Evolutionary conservation across 169 alveolate genomes (phyloP), one percentile per base, ranked within the genome.

Genomic region (Haemoproteus tartakovskyi): DNA sequence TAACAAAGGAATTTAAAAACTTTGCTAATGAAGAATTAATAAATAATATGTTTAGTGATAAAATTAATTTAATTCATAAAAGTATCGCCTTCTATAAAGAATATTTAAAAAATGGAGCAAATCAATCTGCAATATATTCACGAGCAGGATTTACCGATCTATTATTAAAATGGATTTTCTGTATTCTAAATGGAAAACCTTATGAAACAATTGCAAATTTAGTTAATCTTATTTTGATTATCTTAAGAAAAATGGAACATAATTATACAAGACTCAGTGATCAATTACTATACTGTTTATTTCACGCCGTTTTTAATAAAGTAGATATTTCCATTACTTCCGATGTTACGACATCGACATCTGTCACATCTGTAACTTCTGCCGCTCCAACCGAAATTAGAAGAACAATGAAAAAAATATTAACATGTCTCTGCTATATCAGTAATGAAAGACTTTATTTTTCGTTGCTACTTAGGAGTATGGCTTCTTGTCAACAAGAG

Each of bases 181-280:
- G 12, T 27, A 41, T 56, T 2, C 40, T 70, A 37, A 43, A 45
- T 56, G 78, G 48, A 33, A 29, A 70, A 26, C 70, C 41, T 24
- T 43, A 45, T 11, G 84, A 70, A 30, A 27, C 57, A 8, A 26
- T 70, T 2, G 27, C 43, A 37, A 62, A 48, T 3, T 70, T 33
- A 24, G 30, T 43, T 18, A 56, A 70, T 46, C 33, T 70, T 5
- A 47, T 70, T n/a, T 12, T 50, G 26, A 30, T 70, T n/a, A 56
- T 70, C 18, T 60, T 70, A 26, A 70, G 57, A 45, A 70, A 70
- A 24, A 56, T 70, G 11, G 84, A 70, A 18, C 78, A 70, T 33
- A 70, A 70, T 45, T 70, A 70, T 18, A 61, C 45, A 33, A 41
- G 40, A 21, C 19, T 70, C 37, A 70, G 38, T 56, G 74, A 70